Base-by-base conservation (phyloP, 768 basidiomycete genomes). In the Agrocybe pediades region DNA sequence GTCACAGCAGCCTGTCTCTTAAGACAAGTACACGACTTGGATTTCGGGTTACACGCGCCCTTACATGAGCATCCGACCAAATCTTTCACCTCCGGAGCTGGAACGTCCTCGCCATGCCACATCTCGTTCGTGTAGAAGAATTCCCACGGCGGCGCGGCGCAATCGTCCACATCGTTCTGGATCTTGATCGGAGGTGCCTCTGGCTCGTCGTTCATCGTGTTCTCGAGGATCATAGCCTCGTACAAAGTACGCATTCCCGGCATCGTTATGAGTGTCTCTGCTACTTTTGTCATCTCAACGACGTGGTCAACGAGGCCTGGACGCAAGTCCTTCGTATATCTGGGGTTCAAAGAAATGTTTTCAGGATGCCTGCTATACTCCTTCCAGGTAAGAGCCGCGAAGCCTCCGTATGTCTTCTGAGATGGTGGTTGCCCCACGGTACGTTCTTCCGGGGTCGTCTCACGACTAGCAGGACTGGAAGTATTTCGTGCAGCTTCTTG, bases 101-200 rank as follows among this genome's bases (percentile, higher is more conserved):
- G 84, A 2, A 95, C 87, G 4, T 75, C 83, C 11, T 84, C 77
- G 1, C 81, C 83, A 54, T 86, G 84, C 79, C 89, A 88, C 76
- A 94, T 84, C 48, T 82, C 71, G 66, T 96, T 95, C 9, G 89
- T 85, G 66, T 96, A 96, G 55, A 86, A 76, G 62, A 95, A 97
- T 62, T 96, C 93, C 83, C 89, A 92, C 21, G 81, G 81, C 0
- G 94, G 93, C 19, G 86, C 81, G 9, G 82, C 75, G 55, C 88
- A 87, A 8, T 75, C 59, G 55, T 91, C 90, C 20, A 92, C 72
- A 0, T 79, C 68, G 61, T 95, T 93, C 46, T 83, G 65, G 21
- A 96, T 78, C 15, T 70, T 69, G 60, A 96, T 89, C 5, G 71
- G 71, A 0, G 90, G 91, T 1, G 89, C 86, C 41, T 80, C 63